Base-by-base conservation (phyloP, 2,329 filamentous ascomycete species). In the Fusarium circinatum region DNA sequence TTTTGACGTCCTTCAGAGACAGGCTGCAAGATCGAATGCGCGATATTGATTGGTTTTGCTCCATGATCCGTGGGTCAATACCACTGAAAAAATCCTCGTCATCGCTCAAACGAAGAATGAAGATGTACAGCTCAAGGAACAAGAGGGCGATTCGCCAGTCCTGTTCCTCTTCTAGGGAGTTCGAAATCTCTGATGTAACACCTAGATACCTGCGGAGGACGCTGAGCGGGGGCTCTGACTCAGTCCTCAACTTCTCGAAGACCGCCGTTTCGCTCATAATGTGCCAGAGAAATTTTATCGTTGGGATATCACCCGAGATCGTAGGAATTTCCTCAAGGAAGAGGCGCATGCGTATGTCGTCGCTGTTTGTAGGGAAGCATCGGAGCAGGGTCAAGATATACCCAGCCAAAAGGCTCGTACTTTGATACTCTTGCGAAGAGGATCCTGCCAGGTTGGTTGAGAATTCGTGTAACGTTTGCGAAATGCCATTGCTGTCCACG, bases 271-370 rank as follows among this genome's bases (percentile, higher is more conserved):
- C 81, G 22, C 80, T 84, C 76, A 85, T 86, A 39, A 84, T 87
- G 61, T 92, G 88, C 94, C 96, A 98, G 75, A 98, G 94, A 78
- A 94, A 98, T 75, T 92, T 83, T 74, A 78, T 81, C 58, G 78
- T 83, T 6, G 86, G 83, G 9, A 93, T 86, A 48, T 92, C 90
- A 1, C 94, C 93, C 9, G 75, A 70, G 11, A 72, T 28, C 6
- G 79, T 80, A 24, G 81, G 80, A 20, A 84, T 82, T 59, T 82
- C 74, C 32, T 81, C 80, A 45, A 96, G 87, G 79, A 96, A 98
- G 2, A 98, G 86, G 84, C 94, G 96, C 94, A 98, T 97, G 28
- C 95, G 92, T 68, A 98, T 97, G 67, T 98, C 95, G 78, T 98
- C 95, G 8, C 91, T 92, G 67, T 90, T 89, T 12, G 87, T 85